Conservation (phyloP, 352 stramenopile species). For the Blastocystis sp. region DNA sequence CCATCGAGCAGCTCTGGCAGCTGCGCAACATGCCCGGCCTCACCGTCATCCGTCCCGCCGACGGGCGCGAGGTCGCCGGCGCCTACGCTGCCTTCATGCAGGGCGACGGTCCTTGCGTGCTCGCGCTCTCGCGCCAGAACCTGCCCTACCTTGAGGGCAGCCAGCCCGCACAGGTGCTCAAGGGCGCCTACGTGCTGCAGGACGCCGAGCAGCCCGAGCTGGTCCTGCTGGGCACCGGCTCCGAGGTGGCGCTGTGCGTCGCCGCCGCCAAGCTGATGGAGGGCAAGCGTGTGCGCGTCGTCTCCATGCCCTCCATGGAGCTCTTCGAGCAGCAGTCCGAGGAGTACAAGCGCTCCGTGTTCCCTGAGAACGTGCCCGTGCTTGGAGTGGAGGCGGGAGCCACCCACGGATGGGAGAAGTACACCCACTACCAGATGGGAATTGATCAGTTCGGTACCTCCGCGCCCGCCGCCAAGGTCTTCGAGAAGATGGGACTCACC, state of each 20-base stretch:
- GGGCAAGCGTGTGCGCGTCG: slow-evolving; percentile 77
- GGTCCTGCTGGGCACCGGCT: slow-evolving; percentile 77
- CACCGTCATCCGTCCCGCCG: slow-evolving; percentile 86
- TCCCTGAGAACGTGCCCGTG: slow-evolving; percentile 82
- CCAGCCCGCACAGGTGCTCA: slow-evolving; percentile 75
- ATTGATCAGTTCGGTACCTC: slow-evolving; percentile 76
- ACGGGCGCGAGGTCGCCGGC: slow-evolving; percentile 92
- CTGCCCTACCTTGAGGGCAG: slow-evolving; percentile 79
- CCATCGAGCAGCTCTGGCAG: slow-evolving; percentile 89
- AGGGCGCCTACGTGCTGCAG: slow-evolving; percentile 75
- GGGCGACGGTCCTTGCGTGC: slow-evolving; percentile 77
- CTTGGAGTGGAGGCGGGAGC: slow-evolving; percentile 85
- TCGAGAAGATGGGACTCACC: slow-evolving; percentile 87
- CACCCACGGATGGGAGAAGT: slow-evolving; percentile 65
- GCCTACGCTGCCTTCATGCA: slow-evolving; percentile 73
- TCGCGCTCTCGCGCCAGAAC: slow-evolving; percentile 79
- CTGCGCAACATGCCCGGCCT: slow-evolving; percentile 93
- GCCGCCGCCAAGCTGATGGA: slow-evolving; percentile 80
- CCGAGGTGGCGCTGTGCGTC: slow-evolving; percentile 85
- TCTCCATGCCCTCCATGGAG: slow-evolving; percentile 91
- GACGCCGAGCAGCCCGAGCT: slow-evolving; percentile 63
- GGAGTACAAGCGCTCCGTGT: slow-evolving; percentile 85
- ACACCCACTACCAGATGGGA: slow-evolving; percentile 64
- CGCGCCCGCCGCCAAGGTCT: slow-evolving; percentile 74
- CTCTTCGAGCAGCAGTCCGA: slow-evolving; percentile 86